Evolutionary conservation across 192 early-diverging fungal species (phyloP).

Genomic region (Mortierella alpina): DNA sequence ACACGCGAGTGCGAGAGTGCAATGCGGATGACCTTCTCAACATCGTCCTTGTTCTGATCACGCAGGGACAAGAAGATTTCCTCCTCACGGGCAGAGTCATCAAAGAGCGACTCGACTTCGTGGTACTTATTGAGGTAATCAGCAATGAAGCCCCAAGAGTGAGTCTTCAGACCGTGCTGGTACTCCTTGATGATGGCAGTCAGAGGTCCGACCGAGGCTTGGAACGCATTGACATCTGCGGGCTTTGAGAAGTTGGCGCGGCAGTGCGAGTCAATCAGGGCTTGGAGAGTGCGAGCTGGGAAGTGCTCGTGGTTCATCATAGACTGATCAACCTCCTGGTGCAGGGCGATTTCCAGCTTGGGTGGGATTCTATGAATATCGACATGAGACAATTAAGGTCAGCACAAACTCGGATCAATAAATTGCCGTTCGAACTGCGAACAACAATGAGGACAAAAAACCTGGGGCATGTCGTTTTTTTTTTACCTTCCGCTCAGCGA

Average conservation of each 20-base stretch:
- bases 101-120: constrained; percentile 87
- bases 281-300: constrained; percentile 76
- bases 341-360: constrained; percentile 68
- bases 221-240: constrained; percentile 74
- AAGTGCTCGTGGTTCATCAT: constrained; percentile 64
- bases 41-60: constrained; percentile 85
- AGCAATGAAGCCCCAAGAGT: constrained; percentile 79
- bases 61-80: constrained; percentile 87
- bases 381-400: not conserved
- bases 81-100: constrained; percentile 76
- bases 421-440: no score
- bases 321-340: constrained; percentile 59
- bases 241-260: constrained; percentile 61
- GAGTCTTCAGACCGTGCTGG: constrained; percentile 76
- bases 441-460: not conserved
- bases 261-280: constrained; percentile 66
- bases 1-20: constrained; percentile 89
- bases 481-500: constrained; percentile 75
- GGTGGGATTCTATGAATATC: constrained; percentile 72
- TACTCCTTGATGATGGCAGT: constrained; percentile 75
- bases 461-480: not conserved
- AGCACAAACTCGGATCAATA: not conserved
- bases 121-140: constrained; percentile 87
- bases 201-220: constrained; percentile 75
- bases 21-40: constrained; percentile 74